These are phyloP conservation scores for Westerdykella ornata DNA, from an alignment of 2,329 filamentous ascomycete genomes.

Conservation along the genomic window DNA sequence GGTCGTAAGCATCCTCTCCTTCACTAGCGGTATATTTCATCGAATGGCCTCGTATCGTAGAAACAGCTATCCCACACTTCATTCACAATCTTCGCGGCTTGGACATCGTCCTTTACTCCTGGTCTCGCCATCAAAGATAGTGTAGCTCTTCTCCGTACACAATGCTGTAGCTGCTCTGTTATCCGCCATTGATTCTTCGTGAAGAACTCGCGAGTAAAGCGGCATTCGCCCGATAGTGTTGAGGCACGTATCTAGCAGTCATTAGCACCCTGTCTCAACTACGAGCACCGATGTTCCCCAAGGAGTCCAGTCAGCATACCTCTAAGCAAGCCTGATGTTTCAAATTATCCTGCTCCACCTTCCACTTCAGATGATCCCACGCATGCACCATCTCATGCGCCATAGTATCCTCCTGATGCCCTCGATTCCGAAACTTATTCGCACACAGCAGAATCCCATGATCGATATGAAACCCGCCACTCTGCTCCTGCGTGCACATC, in stretches of 20 bases:
- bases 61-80: constrained; percentile 99
- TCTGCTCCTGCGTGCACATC: constrained; percentile 65
- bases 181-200: constrained; percentile 79
- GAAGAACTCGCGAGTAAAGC: constrained; percentile 81
- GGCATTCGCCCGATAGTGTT: constrained; percentile 87
- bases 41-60: constrained; percentile 86
- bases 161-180: constrained; percentile 89
- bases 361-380: constrained; percentile 87
- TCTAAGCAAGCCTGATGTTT: constrained; percentile 91
- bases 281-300: background rate
- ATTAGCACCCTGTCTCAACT: constrained; percentile 1
- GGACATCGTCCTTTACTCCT: constrained; percentile 73
- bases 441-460: constrained; percentile 89
- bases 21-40: constrained; percentile 78
- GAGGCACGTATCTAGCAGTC: constrained; percentile 73
- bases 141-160: constrained; percentile 74
- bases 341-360: constrained; percentile 76
- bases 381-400: constrained; percentile 98
- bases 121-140: constrained; percentile 72
- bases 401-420: constrained; percentile 86
- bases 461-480: constrained; percentile 77
- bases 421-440: constrained; percentile 74
- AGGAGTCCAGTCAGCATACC: constrained; percentile 45
- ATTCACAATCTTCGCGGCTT: constrained; percentile 83
- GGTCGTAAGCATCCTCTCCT: background rate